Conservation (phyloP, 75 land plant genomes). For the Selaginella tamariscina region DNA sequence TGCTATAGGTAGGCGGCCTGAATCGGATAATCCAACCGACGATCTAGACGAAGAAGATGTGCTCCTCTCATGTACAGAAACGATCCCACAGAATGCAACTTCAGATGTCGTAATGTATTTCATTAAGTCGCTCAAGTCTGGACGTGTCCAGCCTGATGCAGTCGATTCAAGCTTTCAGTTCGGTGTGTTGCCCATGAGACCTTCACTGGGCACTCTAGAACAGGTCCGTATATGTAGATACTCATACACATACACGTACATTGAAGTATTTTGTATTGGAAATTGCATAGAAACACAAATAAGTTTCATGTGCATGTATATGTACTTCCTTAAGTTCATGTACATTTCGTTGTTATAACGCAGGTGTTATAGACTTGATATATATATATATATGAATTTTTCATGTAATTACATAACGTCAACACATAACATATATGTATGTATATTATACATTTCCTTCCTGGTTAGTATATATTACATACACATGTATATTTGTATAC, state of each 20-base stretch:
- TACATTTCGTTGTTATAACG: background rate
- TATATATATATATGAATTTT: no score
- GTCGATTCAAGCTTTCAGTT: slow-evolving; percentile 15
- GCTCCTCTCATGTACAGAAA: slow-evolving; percentile 11
- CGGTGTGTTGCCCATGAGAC: slow-evolving; percentile 23
- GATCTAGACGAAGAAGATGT: background rate
- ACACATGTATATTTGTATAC: no score
- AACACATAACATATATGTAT: no score
- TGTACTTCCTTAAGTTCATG: background rate
- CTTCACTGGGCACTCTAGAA: slow-evolving; percentile 25
- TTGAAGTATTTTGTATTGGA: no score
- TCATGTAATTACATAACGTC: no score
- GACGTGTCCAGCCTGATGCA: background rate
- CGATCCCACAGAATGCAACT: slow-evolving; percentile 2
- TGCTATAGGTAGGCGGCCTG: background rate
- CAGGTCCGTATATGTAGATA: slow-evolving; percentile 13
- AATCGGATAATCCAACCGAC: background rate
- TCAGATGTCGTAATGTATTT: slow-evolving; percentile 17
- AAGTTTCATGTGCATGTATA: no score
- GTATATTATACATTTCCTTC: no score
- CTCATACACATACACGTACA: no score
- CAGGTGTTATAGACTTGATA: background rate
- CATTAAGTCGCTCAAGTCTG: slow-evolving; percentile 7
- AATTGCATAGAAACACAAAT: no score
- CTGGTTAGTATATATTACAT: no score